A percentile compares a stretch with the other conserved stretches of the same genome.
phyloP scores from a whole-genome alignment of 495 filamentous ascomycete species.

The Hypoxylon lienhwacheense region DNA sequence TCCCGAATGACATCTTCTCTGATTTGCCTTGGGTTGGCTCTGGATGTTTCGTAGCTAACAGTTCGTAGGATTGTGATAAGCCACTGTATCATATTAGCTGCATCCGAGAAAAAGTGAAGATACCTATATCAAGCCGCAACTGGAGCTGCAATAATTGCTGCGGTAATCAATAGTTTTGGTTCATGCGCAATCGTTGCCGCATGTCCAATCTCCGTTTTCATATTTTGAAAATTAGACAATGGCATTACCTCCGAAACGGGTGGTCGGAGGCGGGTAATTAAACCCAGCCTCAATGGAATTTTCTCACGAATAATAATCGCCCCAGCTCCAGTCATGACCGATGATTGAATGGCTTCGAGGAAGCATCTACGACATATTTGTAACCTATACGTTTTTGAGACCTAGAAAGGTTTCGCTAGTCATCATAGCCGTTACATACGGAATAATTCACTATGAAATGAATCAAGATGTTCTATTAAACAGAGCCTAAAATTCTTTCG shows the following conservation, averaged over 20 bases:
- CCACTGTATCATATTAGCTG: slow-evolving; percentile 38
- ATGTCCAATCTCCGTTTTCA: neutral
- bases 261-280: neutral
- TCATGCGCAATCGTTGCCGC: neutral
- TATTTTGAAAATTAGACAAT: neutral
- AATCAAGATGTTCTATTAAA: slow-evolving; percentile 12
- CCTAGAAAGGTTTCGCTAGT: neutral
- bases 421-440: slow-evolving; percentile 2
- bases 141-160: slow-evolving; percentile 40
- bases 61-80: slow-evolving; percentile 41
- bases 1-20: neutral
- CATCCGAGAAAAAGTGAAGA: slow-evolving; percentile 22
- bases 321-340: neutral
- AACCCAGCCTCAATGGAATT: no score
- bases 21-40: neutral
- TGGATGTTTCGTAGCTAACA: slow-evolving; percentile 19
- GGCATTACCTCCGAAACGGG: neutral
- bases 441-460: slow-evolving; percentile 10
- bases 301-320: slow-evolving; percentile 6
- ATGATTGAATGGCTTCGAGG: neutral
- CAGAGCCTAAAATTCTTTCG: no score
- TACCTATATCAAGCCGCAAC: slow-evolving; percentile 26
- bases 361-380: slow-evolving; percentile 10
- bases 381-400: slow-evolving; percentile 10
- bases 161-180: neutral